Evolutionary conservation across 768 basidiomycete species (phyloP).

Genomic region (Mycena rebaudengoi): DNA sequence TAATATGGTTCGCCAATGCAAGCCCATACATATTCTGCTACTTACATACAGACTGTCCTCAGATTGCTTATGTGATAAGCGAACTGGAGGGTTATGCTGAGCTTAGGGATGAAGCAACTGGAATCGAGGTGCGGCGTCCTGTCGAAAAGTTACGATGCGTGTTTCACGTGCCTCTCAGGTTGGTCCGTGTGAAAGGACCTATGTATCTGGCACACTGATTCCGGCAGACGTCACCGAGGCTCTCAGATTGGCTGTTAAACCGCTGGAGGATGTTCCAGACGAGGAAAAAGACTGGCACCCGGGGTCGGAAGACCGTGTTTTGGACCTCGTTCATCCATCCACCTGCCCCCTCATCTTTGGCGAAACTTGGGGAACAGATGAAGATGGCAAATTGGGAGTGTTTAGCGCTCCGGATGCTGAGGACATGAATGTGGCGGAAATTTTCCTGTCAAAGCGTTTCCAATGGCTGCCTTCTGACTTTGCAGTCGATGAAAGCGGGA

Average conservation of each 20-base stretch:
- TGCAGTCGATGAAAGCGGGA: slow-evolving; percentile 1
- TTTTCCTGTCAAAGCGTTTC: slow-evolving; percentile 19
- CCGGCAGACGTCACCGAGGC: slow-evolving; percentile 9
- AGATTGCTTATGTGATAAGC: slow-evolving; percentile 27
- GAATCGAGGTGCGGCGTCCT: slow-evolving; percentile 24
- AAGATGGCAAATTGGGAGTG: not conserved
- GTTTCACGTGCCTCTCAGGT: slow-evolving; percentile 13
- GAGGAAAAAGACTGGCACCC: slow-evolving; percentile 43
- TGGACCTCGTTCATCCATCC: slow-evolving; percentile 43
- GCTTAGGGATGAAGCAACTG: slow-evolving; percentile 24
- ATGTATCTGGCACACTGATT: slow-evolving; percentile 33
- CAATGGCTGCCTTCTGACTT: slow-evolving; percentile 32
- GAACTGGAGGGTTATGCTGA: slow-evolving; percentile 28
- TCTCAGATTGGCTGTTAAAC: slow-evolving; percentile 20
- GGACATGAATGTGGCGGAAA: not conserved
- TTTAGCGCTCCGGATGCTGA: slow-evolving; percentile 1
- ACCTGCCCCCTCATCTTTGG: slow-evolving; percentile 36
- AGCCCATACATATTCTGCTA: not conserved
- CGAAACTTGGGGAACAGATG: slow-evolving; percentile 18
- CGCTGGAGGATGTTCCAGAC: slow-evolving; percentile 34
- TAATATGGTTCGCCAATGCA: slow-evolving; percentile 23
- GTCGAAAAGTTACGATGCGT: not conserved
- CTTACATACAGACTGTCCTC: not conserved
- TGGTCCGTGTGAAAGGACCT: slow-evolving; percentile 27
- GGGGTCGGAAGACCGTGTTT: slow-evolving; percentile 36